Conservation (phyloP, 352 stramenopile genomes). For the Globisporangium perplexum region DNA sequence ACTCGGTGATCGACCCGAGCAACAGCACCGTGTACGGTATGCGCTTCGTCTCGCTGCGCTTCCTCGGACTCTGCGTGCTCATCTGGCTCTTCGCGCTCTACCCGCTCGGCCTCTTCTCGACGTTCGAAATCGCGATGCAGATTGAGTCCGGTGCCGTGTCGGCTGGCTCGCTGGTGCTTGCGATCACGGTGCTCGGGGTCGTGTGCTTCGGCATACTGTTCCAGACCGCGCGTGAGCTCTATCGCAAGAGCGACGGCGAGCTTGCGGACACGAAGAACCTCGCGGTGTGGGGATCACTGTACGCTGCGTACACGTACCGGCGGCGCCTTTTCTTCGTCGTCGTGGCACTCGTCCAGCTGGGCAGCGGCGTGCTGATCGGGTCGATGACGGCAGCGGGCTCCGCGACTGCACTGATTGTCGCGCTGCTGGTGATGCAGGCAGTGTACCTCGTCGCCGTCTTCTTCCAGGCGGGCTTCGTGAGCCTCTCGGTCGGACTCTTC, state of each 20-base stretch:
- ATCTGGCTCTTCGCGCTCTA: constrained; percentile 61
- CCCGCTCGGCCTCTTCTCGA: constrained; percentile 51
- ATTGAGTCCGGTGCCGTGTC: constrained; percentile 21
- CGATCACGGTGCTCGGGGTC: constrained; percentile 36
- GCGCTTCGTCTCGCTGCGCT: constrained; percentile 50
- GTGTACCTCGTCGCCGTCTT: constrained; percentile 46
- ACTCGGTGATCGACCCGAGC: constrained; percentile 18
- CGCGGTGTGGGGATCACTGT: constrained; percentile 57
- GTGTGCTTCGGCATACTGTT: constrained; percentile 36
- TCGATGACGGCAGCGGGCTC: constrained; percentile 27
- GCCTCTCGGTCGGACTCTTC: constrained; percentile 36
- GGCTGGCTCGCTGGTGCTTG: constrained; percentile 26
- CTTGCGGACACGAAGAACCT: constrained; percentile 45
- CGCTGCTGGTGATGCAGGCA: constrained; percentile 42
- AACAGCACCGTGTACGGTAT: constrained; percentile 27
- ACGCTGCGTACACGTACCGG: constrained; percentile 53
- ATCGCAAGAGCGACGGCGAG: constrained; percentile 39
- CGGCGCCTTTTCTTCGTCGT: constrained; percentile 68
- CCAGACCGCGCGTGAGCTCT: constrained; percentile 30
- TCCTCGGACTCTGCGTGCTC: constrained; percentile 54
- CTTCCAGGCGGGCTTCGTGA: constrained; percentile 30
- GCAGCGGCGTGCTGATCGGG: constrained; percentile 47
- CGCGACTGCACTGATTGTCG: constrained; percentile 30
- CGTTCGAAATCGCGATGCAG: constrained; percentile 73
- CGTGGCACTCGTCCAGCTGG: constrained; percentile 42